Evolutionary conservation across 2,329 filamentous ascomycete species (phyloP).

Genomic region (Chrysoporthe deuterocubensis): DNA sequence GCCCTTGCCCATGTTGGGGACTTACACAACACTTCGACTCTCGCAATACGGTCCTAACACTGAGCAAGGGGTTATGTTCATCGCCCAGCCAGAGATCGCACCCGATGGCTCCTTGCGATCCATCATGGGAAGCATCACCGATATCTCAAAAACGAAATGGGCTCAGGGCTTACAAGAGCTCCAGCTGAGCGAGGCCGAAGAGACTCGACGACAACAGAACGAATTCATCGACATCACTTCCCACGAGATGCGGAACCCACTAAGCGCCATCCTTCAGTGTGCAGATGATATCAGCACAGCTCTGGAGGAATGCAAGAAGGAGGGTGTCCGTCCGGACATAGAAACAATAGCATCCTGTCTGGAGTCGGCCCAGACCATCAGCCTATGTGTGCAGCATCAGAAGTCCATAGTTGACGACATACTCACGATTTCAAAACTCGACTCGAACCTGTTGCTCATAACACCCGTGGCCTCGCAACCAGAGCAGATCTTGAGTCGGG

Average conservation of each 20-base stretch:
- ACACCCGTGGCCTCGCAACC: conserved; percentile 59
- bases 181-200: conserved; percentile 43
- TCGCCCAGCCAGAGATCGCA: conserved; percentile 40
- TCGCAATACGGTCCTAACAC: not conserved
- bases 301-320: conserved; percentile 32
- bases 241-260: conserved; percentile 58
- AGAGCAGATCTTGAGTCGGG: conserved; percentile 54
- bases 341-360: conserved; percentile 51
- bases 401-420: conserved; percentile 56
- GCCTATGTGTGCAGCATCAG: conserved; percentile 60
- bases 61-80: conserved; percentile 41
- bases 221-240: conserved; percentile 58
- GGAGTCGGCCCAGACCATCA: conserved; percentile 61
- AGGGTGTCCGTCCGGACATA: conserved; percentile 31
- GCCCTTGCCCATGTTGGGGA: no score
- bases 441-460: conserved; percentile 59
- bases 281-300: conserved; percentile 54
- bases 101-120: conserved; percentile 41
- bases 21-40: not conserved
- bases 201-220: conserved; percentile 54
- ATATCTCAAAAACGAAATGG: conserved; percentile 50
- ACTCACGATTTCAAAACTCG: conserved; percentile 55
- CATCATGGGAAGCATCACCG: conserved; percentile 47
- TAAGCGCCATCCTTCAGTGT: conserved; percentile 60
- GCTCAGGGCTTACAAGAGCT: conserved; percentile 44